Evolutionary conservation across 78 protist genomes (phyloP).

Genomic region (Tieghemostelium lacteum): DNA sequence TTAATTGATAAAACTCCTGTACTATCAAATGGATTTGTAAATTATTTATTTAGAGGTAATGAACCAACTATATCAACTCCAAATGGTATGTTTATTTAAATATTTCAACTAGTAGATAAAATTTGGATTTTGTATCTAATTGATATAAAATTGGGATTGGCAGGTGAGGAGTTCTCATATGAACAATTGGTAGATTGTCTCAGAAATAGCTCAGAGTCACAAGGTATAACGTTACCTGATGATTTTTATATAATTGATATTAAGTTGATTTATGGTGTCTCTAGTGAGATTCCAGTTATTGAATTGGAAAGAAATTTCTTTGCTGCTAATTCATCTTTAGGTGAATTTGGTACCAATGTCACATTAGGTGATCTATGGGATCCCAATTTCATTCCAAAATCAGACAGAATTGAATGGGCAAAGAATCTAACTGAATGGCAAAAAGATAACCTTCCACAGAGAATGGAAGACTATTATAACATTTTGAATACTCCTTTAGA

Average conservation of each 20-base stretch:
- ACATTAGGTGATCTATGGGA: conserved; percentile 53
- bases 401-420: neutral
- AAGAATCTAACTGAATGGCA: conserved; percentile 46
- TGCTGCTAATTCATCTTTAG: conserved; percentile 24
- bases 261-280: conserved; percentile 41
- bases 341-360: conserved; percentile 37
- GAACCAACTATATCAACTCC: conserved; percentile 36
- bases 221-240: conserved; percentile 3
- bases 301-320: conserved; percentile 46
- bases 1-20: conserved; percentile 8
- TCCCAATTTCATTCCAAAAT: conserved; percentile 10
- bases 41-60: conserved; percentile 71
- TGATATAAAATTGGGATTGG: too few species aligned
- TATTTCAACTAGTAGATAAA: too few species aligned
- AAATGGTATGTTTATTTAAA: conserved; percentile 7
- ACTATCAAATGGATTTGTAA: conserved; percentile 26
- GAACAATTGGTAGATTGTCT: conserved; percentile 22
- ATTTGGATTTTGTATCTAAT: too few species aligned
- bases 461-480: conserved; percentile 31
- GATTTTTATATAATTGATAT: conserved; percentile 37
- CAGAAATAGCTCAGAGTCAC: neutral
- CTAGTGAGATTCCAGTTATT: conserved; percentile 18
- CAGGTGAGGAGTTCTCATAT: conserved; percentile 49
- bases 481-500: conserved; percentile 8
- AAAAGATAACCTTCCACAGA: conserved; percentile 44